These are phyloP conservation scores for Cladophialophora immunda DNA, from an alignment of 2,329 filamentous ascomycete species.

Conservation along the genomic window DNA sequence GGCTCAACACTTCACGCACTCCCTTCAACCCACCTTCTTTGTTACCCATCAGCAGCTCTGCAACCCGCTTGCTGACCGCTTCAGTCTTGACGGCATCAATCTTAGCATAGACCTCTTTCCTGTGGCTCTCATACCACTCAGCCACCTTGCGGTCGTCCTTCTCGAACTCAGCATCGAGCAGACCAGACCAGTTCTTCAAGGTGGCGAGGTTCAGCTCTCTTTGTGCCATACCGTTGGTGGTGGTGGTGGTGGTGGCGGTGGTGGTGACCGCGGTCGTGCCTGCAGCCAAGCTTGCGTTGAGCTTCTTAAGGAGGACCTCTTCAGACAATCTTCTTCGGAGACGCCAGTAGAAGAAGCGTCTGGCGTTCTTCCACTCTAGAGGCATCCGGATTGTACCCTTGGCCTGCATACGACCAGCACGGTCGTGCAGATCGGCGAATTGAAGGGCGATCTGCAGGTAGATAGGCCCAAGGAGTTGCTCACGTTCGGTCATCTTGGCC, in stretches of 20 bases:
- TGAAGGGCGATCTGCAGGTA: slow-evolving; percentile 96
- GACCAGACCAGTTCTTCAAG: slow-evolving; percentile 82
- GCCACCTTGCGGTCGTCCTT: slow-evolving; percentile 83
- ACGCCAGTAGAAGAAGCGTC: slow-evolving; percentile 99
- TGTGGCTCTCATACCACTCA: slow-evolving; percentile 95
- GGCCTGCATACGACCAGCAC: slow-evolving; percentile 95
- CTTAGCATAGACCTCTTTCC: slow-evolving; percentile 82
- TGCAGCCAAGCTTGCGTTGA: slow-evolving; percentile 61
- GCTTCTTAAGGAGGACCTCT: slow-evolving; percentile 94
- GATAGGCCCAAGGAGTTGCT: slow-evolving; percentile 88
- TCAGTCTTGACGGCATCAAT: slow-evolving; percentile 85
- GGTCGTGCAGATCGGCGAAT: slow-evolving; percentile 96
- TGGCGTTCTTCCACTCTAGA: slow-evolving; percentile 85
- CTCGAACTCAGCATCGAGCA: slow-evolving; percentile 73
- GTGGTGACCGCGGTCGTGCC: slow-evolving; percentile 44
- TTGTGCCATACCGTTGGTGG: slow-evolving; percentile 54
- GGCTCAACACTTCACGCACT: slow-evolving; percentile 82
- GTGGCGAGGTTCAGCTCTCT: slow-evolving; percentile 75
- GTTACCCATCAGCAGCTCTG: slow-evolving; percentile 71
- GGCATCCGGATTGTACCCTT: slow-evolving; percentile 90
- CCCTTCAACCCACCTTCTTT: slow-evolving; percentile 80
- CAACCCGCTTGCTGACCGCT: slow-evolving; percentile 73
- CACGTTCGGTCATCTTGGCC: slow-evolving; percentile 81
- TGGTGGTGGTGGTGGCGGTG: slow-evolving; percentile 42
- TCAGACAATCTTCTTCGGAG: slow-evolving; percentile 95